Base-by-base conservation (phyloP, 2,329 filamentous ascomycete genomes). In the Penicillium olsonii region DNA sequence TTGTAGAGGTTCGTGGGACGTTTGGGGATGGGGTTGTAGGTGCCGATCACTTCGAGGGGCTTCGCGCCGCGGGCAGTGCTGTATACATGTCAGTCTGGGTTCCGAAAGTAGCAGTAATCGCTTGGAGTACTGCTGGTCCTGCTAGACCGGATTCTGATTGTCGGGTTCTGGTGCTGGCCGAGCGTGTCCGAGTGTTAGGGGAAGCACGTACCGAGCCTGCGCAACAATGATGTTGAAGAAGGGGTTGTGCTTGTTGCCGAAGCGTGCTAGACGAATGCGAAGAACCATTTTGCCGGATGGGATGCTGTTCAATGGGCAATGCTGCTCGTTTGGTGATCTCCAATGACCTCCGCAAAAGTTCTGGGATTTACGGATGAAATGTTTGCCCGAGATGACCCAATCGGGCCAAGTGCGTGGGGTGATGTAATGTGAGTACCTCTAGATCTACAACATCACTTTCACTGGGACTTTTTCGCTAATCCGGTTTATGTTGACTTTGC, bases 211-310 rank as follows among this genome's bases (percentile, higher is more conserved):
- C 89, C 92, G 86, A 39, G 92, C 92, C 67, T 97, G 92, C 14
- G 91, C 84, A 57, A 99, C 89, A 59, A 97, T 90, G 57, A 99
- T 96, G 77, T 99, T 99, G 81, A 96, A 99, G 64, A 96, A 87
- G 2, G 94, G 92, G n/a, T 83, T 71, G 69, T 95, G 92, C 58
- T 83, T 84, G 71, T 87, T 90, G 68, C 92, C 91, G 71, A 97
- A 96, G 71, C 94, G 92, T 63, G 94, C 89, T 62, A 99, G 85
- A 52, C 94, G 87, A 72, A 99, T 94, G 71, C 88, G 88, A 66
- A 99, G 81, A 55, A 97, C 92, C 94, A 99, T 96, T 44, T 63
- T 81, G 63, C 55, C 50, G 41, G 44, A 6, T 55, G 33, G 49
- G 50, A 47, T 40, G 22, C 14, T 42, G 31, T 31, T 29, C 10